Evolutionary conservation across 148 eudicot genomes (phyloP), one percentile per base, ranked within the genome.

Genomic region (Persicaria maculosa): DNA sequence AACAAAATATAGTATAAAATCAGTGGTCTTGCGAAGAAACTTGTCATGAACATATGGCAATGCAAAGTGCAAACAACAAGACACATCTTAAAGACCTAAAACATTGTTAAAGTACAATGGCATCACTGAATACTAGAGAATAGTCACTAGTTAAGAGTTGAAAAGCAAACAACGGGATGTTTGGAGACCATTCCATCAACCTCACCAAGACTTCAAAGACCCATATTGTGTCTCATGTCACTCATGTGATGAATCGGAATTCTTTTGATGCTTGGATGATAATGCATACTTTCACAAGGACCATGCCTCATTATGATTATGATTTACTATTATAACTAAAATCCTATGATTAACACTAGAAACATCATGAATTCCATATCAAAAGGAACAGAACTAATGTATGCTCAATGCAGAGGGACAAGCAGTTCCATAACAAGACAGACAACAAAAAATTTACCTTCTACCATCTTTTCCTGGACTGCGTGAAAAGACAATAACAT

Each of bases 401-500:
- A 65, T 65, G 1, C 12, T 40, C 43, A 7, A 10, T 47, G 7
- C 50, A 62, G 44, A 25, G 11, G 25, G 68, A 25, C 44, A 31
- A 25, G 16, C 44, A 62, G 40, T 22, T 31, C 11, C 31, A 65
- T 40, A 65, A 64, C n/a, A 64, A 65, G 70, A 65, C 1, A 59
- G 47, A 14, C 1, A 40, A 5, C 12, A 65, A 1, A 36, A 14
- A 64, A 44, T 70, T 11, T 70, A 91, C 98, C 93, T 90, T 77
- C 74, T 85, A 47, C 93, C 87, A 78, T 88, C 72, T 64, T 76
- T 82, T 36, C 89, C 97, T 47, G 74, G 43, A 79, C 89, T 82
- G 22, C 98, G 96, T 11, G 97, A 88, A 84, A 94, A 94, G 67
- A 94, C 97, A 81, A 94, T 88, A 36, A 92, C 98, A 85, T 94